Base-by-base conservation (phyloP, 352 stramenopile genomes). In the Phytopythium litorale region DNA sequence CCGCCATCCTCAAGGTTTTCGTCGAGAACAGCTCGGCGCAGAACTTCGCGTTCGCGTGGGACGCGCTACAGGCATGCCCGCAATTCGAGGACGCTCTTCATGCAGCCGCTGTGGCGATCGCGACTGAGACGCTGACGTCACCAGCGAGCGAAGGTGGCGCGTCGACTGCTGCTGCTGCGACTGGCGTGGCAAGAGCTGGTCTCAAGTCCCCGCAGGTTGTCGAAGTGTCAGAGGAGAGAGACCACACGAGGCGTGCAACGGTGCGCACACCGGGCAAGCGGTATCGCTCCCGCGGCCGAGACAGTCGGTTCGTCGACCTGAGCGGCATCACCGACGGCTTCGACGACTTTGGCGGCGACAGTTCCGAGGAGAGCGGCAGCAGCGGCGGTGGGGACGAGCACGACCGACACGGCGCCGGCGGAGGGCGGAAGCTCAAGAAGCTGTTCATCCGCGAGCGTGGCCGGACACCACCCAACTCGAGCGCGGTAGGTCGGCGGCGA, bases 291-390 rank as follows among this genome's bases (percentile, higher is more conserved):
- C 7, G 54, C 52, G n/a, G 38, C 1, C 58, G 58, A 4, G 50
- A 57, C 33, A 71, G 63, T 18, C 71, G 75, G 33, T 74, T 84
- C 33, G 69, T 87, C 7, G 77, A 87, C 45, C 54, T 89, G 13
- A 75, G 68, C 19, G 73, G 73, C 1, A 75, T 90, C 33, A 80
- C 68, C 0, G 74, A 81, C n/a, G 78, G 64, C 0, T 88, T 81
- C 57, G 78, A 89, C 37, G 63, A 70, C 16, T 83, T 79, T 58
- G 76, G 86, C 33, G 68, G 76, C 21, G 66, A 73, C 51, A 48
- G 67, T 25, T 53, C 32, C 16, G 62, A 51, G 12, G 55, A 32
- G 16, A 56, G 52, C 30, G 56, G 49, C 4, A 66, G 54, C 38
- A 63, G 56, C 16, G 70, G 58, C 2, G 71, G 73, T 7, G 70